Evolutionary conservation across 371 early-diverging fungal species (phyloP).

Genomic region (Actinomortierella wolfii): DNA sequence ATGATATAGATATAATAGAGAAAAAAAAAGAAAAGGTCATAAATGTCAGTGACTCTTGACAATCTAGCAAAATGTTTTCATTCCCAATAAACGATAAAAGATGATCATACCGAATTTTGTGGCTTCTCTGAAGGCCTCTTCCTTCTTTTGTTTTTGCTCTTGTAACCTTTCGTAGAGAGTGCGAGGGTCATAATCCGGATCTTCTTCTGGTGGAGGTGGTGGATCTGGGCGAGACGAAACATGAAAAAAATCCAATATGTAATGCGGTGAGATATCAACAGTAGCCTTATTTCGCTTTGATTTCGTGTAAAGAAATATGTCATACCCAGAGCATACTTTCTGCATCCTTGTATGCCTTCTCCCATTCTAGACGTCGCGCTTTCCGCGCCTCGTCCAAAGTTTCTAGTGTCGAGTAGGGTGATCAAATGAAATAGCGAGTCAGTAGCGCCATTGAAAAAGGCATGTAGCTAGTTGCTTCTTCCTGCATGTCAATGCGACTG

Average conservation of each 20-base stretch:
- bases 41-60: neutral
- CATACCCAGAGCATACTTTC: conserved; percentile 12
- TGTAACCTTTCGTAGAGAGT: conserved; percentile 81
- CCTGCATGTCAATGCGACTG: no score
- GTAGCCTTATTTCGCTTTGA: no score
- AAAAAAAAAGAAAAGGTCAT: conserved; percentile 3
- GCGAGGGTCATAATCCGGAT: conserved; percentile 75
- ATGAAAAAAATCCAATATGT: neutral
- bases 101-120: conserved; percentile 58
- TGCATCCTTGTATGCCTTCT: conserved; percentile 47
- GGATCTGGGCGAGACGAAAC: conserved; percentile 1
- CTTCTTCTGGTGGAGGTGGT: conserved; percentile 41
- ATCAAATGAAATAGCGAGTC: no score
- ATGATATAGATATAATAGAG: conserved; percentile 1
- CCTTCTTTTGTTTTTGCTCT: conserved; percentile 71
- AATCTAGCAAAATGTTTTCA: no score
- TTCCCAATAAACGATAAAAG: no score
- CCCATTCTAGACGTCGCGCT: conserved; percentile 50
- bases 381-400: conserved; percentile 49
- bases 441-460: no score
- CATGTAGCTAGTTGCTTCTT: no score
- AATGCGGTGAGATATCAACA: no score
- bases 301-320: no score
- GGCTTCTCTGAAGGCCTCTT: conserved; percentile 70
- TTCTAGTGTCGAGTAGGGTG: conserved; percentile 1